Evolutionary conservation across 371 early-diverging fungal species (phyloP).

Genomic region (Rhizopus sp.): DNA sequence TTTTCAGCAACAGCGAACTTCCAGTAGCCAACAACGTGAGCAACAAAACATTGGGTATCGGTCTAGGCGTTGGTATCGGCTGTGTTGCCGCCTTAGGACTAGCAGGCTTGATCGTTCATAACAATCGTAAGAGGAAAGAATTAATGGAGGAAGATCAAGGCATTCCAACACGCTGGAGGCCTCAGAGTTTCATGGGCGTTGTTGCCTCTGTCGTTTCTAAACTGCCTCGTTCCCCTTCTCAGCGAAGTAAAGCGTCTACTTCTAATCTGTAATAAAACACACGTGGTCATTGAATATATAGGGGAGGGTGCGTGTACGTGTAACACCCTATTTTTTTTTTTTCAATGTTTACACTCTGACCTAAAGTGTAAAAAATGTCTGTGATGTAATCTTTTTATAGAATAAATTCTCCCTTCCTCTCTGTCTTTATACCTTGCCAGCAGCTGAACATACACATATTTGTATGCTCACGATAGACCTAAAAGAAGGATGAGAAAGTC

Average conservation of each 20-base stretch:
- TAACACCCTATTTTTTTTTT: background rate
- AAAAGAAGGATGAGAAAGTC: no score
- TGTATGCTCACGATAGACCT: no score
- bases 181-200: conserved; percentile 52
- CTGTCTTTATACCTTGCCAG: no score
- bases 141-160: background rate
- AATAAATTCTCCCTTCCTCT: no score
- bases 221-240: conserved; percentile 50
- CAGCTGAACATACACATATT: no score
- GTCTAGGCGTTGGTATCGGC: conserved; percentile 38
- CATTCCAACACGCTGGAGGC: conserved; percentile 44
- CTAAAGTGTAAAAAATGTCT: no score
- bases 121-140: conserved; percentile 16
- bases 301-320: background rate
- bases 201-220: conserved; percentile 48
- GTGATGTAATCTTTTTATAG: no score
- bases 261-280: background rate
- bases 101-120: conserved; percentile 33
- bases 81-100: conserved; percentile 38
- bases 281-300: background rate
- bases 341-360: background rate
- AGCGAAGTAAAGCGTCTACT: conserved; percentile 34
- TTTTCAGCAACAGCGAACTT: conserved; percentile 19
- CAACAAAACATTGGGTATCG: conserved; percentile 36
- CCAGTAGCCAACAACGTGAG: conserved; percentile 22